Conservation (phyloP, 2,329 filamentous ascomycete species). For the Cercospora berteroae region DNA sequence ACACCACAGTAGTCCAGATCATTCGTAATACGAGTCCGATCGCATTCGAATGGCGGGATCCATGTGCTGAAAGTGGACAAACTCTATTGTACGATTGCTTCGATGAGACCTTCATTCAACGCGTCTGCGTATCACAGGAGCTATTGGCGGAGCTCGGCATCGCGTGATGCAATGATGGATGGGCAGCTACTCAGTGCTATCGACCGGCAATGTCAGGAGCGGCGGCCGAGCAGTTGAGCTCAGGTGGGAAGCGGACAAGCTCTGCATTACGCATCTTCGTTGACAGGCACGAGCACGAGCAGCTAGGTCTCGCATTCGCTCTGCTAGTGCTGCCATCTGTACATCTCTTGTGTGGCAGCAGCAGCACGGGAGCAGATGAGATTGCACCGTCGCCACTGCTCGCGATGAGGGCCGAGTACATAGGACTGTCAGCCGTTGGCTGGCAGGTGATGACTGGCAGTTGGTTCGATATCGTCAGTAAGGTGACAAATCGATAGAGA, state of each 20-base stretch:
- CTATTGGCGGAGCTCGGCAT: not conserved
- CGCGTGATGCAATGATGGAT: not conserved
- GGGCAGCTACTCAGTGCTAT: not conserved
- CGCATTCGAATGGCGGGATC: not conserved
- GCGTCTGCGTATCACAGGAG: not conserved
- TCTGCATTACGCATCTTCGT: slow-evolving; percentile 9
- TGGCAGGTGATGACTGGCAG: slow-evolving; percentile 13
- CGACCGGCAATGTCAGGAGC: slow-evolving; percentile 11
- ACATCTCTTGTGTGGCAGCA: slow-evolving; percentile 7
- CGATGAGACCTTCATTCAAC: not conserved
- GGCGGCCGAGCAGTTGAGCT: slow-evolving; percentile 10
- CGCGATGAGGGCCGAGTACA: slow-evolving; percentile 1
- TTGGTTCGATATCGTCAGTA: slow-evolving; percentile 12
- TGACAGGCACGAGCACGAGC: slow-evolving; percentile 9
- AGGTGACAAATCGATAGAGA: not conserved
- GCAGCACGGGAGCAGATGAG: not conserved
- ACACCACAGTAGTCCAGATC: not conserved
- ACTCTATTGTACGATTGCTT: not conserved
- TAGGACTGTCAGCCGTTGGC: slow-evolving; percentile 12
- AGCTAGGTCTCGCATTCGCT: slow-evolving; percentile 2
- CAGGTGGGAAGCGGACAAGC: slow-evolving; percentile 12
- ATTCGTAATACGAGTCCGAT: not conserved
- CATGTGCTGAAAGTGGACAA: not conserved
- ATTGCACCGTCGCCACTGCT: not conserved
- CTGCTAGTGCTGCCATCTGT: slow-evolving; percentile 6